Percentiles rank a stretch among this genome's conserved stretches.
phyloP scores from a whole-genome alignment of 345 rosid species.

The Dipteronia dyeriana region DNA sequence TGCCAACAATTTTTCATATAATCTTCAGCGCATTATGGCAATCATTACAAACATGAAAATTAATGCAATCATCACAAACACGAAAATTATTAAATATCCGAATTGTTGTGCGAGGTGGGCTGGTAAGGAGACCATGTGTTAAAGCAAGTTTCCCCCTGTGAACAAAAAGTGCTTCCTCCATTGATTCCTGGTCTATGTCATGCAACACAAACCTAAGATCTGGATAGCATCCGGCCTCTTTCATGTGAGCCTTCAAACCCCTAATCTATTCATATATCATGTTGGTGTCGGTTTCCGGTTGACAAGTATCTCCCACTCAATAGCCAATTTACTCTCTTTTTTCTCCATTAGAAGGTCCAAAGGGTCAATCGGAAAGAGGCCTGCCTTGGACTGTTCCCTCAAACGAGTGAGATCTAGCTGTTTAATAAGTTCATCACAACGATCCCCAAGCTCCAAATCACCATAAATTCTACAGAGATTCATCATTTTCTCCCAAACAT shows the following conservation, averaged over 20 bases:
- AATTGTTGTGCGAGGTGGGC: slow-evolving; percentile 54
- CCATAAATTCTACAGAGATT: slow-evolving; percentile 73
- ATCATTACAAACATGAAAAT: slow-evolving; percentile 80
- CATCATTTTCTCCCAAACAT: slow-evolving; percentile 84
- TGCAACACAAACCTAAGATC: slow-evolving; percentile 64
- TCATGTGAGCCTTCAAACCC: slow-evolving; percentile 65
- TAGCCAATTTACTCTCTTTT: slow-evolving; percentile 44
- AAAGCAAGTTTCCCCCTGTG: slow-evolving; percentile 91
- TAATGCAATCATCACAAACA: too few species aligned
- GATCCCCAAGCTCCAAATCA: slow-evolving; percentile 72
- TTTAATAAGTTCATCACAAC: slow-evolving; percentile 64
- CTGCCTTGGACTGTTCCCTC: slow-evolving; percentile 59
- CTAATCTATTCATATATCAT: slow-evolving; percentile 52
- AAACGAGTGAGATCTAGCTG: slow-evolving; percentile 57
- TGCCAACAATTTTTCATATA: slow-evolving; percentile 73
- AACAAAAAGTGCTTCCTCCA: slow-evolving; percentile 80
- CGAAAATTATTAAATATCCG: slow-evolving; percentile 78
- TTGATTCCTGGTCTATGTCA: slow-evolving; percentile 83
- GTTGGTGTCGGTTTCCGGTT: slow-evolving; percentile 70
- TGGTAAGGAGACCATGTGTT: slow-evolving; percentile 63
- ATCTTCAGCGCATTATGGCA: slow-evolving; percentile 75
- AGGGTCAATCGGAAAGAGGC: slow-evolving; percentile 57
- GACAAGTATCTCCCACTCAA: slow-evolving; percentile 80
- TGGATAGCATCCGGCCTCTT: slow-evolving; percentile 72
- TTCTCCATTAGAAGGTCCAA: slow-evolving; percentile 48